Evolutionary conservation across 2,329 filamentous ascomycete genomes (phyloP), one percentile per base, ranked within the genome.

Genomic region (Fusarium sp.): DNA sequence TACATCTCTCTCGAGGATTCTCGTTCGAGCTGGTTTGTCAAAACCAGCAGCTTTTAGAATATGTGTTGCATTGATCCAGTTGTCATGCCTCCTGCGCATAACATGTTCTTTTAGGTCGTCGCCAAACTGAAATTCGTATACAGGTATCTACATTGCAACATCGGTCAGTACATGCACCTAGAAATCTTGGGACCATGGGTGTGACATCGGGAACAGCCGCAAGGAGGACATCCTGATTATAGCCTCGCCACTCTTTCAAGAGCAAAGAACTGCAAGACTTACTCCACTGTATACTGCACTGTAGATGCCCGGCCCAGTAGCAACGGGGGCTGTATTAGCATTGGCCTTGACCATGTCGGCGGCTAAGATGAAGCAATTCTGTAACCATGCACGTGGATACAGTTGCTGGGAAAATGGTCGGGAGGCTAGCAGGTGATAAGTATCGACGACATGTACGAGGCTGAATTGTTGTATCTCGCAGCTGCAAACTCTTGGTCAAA

Each of bases 41-140:
- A 97, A 97, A 52, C 94, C 94, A 61, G 95, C 95, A 36, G 96
- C 92, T 74, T 99, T 99, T 44, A 99, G 81, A 57, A 99, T 98
- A 73, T 99, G 95, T 49, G 95, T 99, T n/a, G 95, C 95, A 81
- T 99, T 99, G 79, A 99, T 95, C 93, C 94, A 99, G 77, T 98
- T 88, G 76, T 99, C 95, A 49, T 88, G 85, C 57, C 94, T 88
- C 46, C 95, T 87, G 75, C 95, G 90, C 95, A 99, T 99, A 65
- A 98, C 91, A 91, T 97, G 92, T 70, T 90, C 85, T 73, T 89
- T 88, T 29, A 88, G 73, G 73, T 96, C 92, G 66, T 82, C 83
- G 32, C 89, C 92, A 69, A 96, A 89, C 74, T 96, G 93, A 77
- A 87, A 95, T 74, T 98, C 95, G 74, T 95, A 97, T 10, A 98